Percentiles rank a stretch among this genome's conserved stretches.
Conservation (phyloP, 305 asterid genomes). For the Caryopteris hybrid region DNA sequence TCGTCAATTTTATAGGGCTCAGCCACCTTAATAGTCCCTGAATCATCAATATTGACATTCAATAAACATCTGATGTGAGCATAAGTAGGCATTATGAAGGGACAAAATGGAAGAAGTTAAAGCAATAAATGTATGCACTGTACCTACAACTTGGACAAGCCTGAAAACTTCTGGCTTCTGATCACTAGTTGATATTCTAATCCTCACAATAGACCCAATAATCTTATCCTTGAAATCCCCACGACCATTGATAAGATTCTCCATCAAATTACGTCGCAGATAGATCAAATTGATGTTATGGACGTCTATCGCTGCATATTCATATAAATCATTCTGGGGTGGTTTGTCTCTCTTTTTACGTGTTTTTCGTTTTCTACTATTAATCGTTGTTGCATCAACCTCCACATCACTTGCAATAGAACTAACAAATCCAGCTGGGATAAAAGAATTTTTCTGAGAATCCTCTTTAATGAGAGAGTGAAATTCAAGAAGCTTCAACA, state of each 20-base stretch:
- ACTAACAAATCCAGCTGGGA: slow-evolving; percentile 80
- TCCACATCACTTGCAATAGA: slow-evolving; percentile 32
- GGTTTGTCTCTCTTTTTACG: slow-evolving; percentile 52
- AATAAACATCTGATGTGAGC: neutral
- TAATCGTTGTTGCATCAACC: slow-evolving; percentile 35
- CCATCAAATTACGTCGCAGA: slow-evolving; percentile 74
- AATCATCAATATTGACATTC: slow-evolving; percentile 8
- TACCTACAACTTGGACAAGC: slow-evolving; percentile 98
- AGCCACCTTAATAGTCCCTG: slow-evolving; percentile 72
- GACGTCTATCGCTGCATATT: slow-evolving; percentile 82
- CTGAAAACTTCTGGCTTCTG: slow-evolving; percentile 80
- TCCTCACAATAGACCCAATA: slow-evolving; percentile 79
- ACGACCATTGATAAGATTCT: slow-evolving; percentile 56
- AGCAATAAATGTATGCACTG: slow-evolving; percentile 12
- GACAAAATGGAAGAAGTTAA: slow-evolving; percentile 3
- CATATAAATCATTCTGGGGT: slow-evolving; percentile 51
- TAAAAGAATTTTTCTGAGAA: slow-evolving; percentile 45
- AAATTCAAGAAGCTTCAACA: slow-evolving; percentile 87
- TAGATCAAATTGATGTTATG: slow-evolving; percentile 82
- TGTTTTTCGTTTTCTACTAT: slow-evolving; percentile 54
- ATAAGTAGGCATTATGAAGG: neutral
- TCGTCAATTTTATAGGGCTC: slow-evolving; percentile 73
- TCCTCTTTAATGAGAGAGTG: slow-evolving; percentile 70
- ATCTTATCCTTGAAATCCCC: slow-evolving; percentile 64
- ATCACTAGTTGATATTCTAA: slow-evolving; percentile 63